Conservation (phyloP, 2,329 filamentous ascomycete species). For the Xylaria digitata region DNA sequence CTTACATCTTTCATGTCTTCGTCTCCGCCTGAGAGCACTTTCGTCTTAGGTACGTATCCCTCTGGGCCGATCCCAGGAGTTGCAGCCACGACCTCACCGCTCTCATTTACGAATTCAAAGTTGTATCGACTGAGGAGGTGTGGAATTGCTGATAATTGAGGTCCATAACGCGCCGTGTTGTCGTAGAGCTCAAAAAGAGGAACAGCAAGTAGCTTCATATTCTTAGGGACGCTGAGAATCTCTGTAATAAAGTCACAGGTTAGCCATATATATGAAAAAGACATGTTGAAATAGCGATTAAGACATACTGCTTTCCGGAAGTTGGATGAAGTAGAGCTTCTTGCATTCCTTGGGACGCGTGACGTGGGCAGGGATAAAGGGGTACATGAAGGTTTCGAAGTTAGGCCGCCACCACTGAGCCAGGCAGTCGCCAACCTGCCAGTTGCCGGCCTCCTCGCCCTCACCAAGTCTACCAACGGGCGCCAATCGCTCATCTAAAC, state of each 20-base stretch:
- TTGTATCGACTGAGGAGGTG: conserved; percentile 95
- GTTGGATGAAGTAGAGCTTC: conserved; percentile 96
- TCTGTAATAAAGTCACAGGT: conserved; percentile 64
- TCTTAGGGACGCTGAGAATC: conserved; percentile 96
- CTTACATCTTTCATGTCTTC: conserved; percentile 65
- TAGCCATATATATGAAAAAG: conserved; percentile 34
- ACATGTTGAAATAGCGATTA: not conserved
- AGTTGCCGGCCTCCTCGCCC: conserved; percentile 85
- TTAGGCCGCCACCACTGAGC: conserved; percentile 99
- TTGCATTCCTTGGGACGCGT: conserved; percentile 98
- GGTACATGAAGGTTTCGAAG: conserved; percentile 99
- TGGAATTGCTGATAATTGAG: conserved; percentile 94
- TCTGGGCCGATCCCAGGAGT: conserved; percentile 79
- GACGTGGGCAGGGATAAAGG: conserved; percentile 95
- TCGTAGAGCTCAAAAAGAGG: conserved; percentile 98
- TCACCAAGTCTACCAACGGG: conserved; percentile 89
- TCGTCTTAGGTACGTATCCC: conserved; percentile 71
- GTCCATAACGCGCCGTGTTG: conserved; percentile 93
- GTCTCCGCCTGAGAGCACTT: conserved; percentile 72
- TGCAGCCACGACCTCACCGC: conserved; percentile 84
- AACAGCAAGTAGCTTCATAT: conserved; percentile 98
- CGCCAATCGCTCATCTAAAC: conserved; percentile 91
- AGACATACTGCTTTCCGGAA: conserved; percentile 85
- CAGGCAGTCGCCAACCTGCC: conserved; percentile 93
- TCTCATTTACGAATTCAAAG: conserved; percentile 96